Base-by-base conservation (phyloP, 495 filamentous ascomycete genomes). In the Penicillium verhagenii region DNA sequence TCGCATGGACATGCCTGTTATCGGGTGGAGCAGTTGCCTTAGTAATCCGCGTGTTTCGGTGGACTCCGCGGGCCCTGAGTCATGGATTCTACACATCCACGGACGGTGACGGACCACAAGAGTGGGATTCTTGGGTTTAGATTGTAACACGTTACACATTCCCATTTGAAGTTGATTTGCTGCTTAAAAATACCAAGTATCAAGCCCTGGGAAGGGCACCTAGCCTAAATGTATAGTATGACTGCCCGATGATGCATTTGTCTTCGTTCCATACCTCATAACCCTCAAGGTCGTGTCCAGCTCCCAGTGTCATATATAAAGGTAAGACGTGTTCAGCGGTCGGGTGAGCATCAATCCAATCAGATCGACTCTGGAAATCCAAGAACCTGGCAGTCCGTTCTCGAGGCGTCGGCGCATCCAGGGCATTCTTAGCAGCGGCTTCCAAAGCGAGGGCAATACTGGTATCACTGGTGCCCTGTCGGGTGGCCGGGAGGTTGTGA, bases 1-100 rank as follows among this genome's bases (percentile, higher is more conserved):
- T 52, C 50, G 50, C 23, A 33, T 43, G 50, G 37, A 52, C 37
- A 43, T 44, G 38, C 50, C 47, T 19, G 45, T 48, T 48, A 48
- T 48, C 45, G 23, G 44, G 24, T 35, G 11, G 21, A 4, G 11
- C 16, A 23, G 2, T 35, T 35, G 31, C 11, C 10, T 43, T 43
- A 43, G 19, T 43, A 43, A 45, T 45, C 3, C 14, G 16, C 18
- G 23, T 24, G 10, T 21, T 13, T 51, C 49, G 49, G 49, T n/a
- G 37, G 33, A 3, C 35, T 40, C 49, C 49, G 49, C 31, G 47
- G n/a, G 20, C 9, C 8, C n/a, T 40, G 6, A 40, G 14, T 40
- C 38, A 40, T 16, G 7, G 9, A 10, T 31, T 31, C 28, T 11
- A 31, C 28, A 31, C 28, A 31, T 11, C 28, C 13, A 31, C 5